Base-by-base conservation (phyloP, 345 rosid species). In the Arabidopsis arenosa region DNA sequence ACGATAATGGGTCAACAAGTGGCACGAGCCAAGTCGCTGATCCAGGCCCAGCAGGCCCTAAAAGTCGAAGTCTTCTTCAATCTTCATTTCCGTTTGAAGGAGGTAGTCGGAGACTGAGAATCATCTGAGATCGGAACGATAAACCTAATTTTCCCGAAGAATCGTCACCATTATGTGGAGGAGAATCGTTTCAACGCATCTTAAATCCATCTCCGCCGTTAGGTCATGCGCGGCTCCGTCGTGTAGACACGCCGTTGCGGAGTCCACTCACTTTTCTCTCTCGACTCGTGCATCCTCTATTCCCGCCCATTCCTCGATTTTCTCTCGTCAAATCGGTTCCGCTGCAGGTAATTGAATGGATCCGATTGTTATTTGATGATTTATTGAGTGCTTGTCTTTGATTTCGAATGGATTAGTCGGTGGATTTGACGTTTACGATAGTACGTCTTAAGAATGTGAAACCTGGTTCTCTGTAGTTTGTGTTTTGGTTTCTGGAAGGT, bases 151-250 rank as follows among this genome's bases (percentile, higher is more conserved):
- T 11, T 7, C 10, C 10, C 64, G 5, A 33, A 6, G 37, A 35
- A 60, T 18, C 67, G 40, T 11, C 23, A 52, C 57, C 51, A 81
- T 44, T 75, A 90, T 91, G 93, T 89, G 92, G 97, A 87, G 88
- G 79, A 80, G 88, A 78, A 53, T 82, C 75, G 40, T 79, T 53
- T 69, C 75, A 70, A 9, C 52, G 62, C 33, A 54, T 39, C 40
- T 68, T 3, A 68, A 68, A 54, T 68, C 73, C 33, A 52, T 68
- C 37, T 23, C 62, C 37, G 49, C 79, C 52, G 52, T n/a, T 15
- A 21, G 52, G 1, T 47, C 21, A 4, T 47, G 52, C 52, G 51
- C 51, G 51, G 51, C 9, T 47, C 51, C 51, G 3, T 47, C 51
- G 21, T 47, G 51, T 18, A 47, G 51, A n/a, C 51, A 47, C 51